phyloP scores from a whole-genome alignment of 768 basidiomycete species.

The Boletus insuetus region DNA sequence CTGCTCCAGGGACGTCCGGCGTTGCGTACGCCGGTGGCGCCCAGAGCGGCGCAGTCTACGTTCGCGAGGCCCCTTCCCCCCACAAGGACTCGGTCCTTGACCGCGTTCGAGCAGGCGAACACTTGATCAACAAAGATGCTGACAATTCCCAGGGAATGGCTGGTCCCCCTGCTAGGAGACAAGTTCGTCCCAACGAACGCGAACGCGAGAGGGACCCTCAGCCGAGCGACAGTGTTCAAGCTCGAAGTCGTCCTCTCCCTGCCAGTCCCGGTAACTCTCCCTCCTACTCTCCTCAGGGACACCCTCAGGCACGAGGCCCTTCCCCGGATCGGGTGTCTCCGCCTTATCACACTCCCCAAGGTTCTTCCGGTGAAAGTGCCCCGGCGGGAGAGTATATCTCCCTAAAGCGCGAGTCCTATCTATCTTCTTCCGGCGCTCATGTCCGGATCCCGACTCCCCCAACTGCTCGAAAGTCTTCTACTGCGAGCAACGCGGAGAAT shows the following conservation, averaged over 20 bases:
- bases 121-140: constrained; percentile 53
- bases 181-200: constrained; percentile 28
- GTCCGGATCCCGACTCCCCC: constrained; percentile 30
- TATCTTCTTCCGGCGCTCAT: constrained; percentile 28
- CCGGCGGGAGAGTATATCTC: constrained; percentile 43
- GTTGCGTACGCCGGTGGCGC: constrained; percentile 48
- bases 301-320: constrained; percentile 40
- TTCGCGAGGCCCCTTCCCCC: constrained; percentile 39
- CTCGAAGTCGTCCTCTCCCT: constrained; percentile 29
- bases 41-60: constrained; percentile 35
- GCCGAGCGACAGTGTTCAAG: constrained; percentile 24
- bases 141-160: constrained; percentile 37
- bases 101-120: constrained; percentile 50
- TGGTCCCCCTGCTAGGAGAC: constrained; percentile 14
- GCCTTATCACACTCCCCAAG: constrained; percentile 46
- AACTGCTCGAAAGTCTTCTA: constrained; percentile 25
- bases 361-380: constrained; percentile 44
- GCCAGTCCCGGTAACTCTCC: constrained; percentile 35
- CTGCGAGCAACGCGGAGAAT: constrained; percentile 17
- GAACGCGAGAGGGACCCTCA: constrained; percentile 45
- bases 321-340: constrained; percentile 56
- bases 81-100: constrained; percentile 54
- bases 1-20: constrained; percentile 39
- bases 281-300: constrained; percentile 43
- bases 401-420: constrained; percentile 43